A percentile compares a stretch with the other conserved stretches of the same genome.
Evolutionary conservation across 345 rosid species (phyloP).

Genomic region (Reutealis trisperma): DNA sequence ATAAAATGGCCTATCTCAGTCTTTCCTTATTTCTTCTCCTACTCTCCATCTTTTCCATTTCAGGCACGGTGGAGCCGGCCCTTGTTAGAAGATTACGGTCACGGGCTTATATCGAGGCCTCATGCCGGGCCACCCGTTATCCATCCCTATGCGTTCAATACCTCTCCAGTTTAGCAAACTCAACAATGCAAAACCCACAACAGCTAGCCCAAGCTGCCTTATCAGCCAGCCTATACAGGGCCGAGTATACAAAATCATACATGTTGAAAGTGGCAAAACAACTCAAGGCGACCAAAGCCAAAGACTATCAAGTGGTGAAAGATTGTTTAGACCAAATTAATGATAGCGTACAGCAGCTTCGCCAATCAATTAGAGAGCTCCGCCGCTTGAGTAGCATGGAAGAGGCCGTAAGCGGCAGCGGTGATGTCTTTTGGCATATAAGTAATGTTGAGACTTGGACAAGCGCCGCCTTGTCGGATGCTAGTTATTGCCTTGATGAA

Average conservation of each 20-base stretch:
- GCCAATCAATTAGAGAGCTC: slow-evolving; percentile 60
- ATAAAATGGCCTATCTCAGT: slow-evolving; percentile 29
- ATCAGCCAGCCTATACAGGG: slow-evolving; percentile 59
- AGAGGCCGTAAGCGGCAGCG: slow-evolving; percentile 16
- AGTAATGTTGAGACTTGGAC: slow-evolving; percentile 74
- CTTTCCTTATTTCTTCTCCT: slow-evolving; percentile 12
- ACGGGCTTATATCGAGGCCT: slow-evolving; percentile 40
- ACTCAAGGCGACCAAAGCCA: slow-evolving; percentile 38
- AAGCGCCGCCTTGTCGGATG: slow-evolving; percentile 72
- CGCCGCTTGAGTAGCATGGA: slow-evolving; percentile 30
- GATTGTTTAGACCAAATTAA: slow-evolving; percentile 67
- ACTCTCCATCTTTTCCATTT: slow-evolving; percentile 13
- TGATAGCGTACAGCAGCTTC: slow-evolving; percentile 57
- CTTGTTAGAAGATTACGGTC: neutral
- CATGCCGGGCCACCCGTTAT: slow-evolving; percentile 62
- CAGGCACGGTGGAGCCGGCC: slow-evolving; percentile 22
- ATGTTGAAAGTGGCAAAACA: slow-evolving; percentile 45
- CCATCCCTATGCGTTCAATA: slow-evolving; percentile 53
- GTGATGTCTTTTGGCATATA: slow-evolving; percentile 49
- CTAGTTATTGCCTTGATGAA: slow-evolving; percentile 52
- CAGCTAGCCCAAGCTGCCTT: slow-evolving; percentile 67
- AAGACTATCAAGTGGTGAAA: slow-evolving; percentile 46
- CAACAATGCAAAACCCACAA: slow-evolving; percentile 42
- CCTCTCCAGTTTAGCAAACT: slow-evolving; percentile 46
- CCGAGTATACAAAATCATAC: slow-evolving; percentile 50